Percentiles rank a stretch among this genome's conserved stretches.
Conservation (phyloP, 2,329 filamentous ascomycete genomes). For the Phaeosphaeriaceae sp. region DNA sequence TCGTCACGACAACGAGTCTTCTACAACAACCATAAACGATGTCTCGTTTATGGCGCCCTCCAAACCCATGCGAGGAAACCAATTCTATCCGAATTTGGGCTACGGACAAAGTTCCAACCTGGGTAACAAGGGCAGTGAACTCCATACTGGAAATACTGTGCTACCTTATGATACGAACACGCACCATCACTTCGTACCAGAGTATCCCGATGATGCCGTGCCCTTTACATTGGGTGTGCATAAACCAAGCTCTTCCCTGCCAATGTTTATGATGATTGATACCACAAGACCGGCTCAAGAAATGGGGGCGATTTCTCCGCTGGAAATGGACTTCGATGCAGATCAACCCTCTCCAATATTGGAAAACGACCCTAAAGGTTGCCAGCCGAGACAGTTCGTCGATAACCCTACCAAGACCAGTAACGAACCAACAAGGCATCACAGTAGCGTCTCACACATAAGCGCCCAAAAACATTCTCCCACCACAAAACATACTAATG, state of each 20-base stretch:
- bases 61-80: too few species aligned
- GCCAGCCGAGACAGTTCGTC: background rate
- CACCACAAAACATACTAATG: background rate
- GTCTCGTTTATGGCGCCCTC: too few species aligned
- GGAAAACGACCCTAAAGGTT: background rate
- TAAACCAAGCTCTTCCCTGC: background rate
- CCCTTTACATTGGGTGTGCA: background rate
- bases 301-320: constrained; percentile 9
- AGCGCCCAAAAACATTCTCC: constrained; percentile 4
- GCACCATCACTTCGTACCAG: too few species aligned
- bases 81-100: too few species aligned
- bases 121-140: too few species aligned
- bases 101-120: too few species aligned
- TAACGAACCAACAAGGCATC: background rate
- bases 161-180: too few species aligned
- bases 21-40: too few species aligned
- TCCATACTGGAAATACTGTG: too few species aligned
- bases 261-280: constrained; percentile 10
- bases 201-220: too few species aligned
- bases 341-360: constrained; percentile 2
- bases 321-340: constrained; percentile 14
- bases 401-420: background rate
- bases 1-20: too few species aligned
- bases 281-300: background rate
- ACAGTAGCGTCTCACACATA: constrained; percentile 8